phyloP scores from a whole-genome alignment of 2,329 filamentous ascomycete genomes.

The Diaporthe sp. region DNA sequence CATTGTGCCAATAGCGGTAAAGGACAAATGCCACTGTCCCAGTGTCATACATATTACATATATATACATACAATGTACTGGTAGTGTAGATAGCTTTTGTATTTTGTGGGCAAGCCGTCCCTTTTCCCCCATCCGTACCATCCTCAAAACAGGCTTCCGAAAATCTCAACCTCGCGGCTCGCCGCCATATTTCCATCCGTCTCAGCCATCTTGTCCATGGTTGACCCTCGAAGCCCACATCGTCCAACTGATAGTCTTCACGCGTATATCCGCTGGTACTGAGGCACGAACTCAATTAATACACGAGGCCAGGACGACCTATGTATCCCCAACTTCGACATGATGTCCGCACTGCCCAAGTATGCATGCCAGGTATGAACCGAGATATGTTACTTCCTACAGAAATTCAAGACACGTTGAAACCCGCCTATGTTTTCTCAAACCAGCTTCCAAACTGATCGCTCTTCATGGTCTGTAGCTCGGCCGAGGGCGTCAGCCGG shows the following conservation, averaged over 20 bases:
- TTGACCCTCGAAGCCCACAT: background rate
- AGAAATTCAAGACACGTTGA: background rate
- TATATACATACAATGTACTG: too few species aligned
- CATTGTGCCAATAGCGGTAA: too few species aligned
- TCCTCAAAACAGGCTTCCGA: too few species aligned
- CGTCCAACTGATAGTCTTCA: background rate
- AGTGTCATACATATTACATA: too few species aligned
- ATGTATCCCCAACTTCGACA: background rate
- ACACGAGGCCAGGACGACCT: background rate
- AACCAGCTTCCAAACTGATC: background rate
- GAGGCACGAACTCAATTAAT: background rate
- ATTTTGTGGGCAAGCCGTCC: too few species aligned
- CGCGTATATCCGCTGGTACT: background rate
- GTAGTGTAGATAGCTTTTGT: too few species aligned
- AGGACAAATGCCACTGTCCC: too few species aligned
- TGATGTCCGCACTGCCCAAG: background rate
- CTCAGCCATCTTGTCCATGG: too few species aligned
- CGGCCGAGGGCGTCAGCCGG: background rate
- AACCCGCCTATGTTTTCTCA: background rate
- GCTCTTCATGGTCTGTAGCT: background rate
- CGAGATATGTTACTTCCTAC: background rate
- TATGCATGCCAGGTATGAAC: background rate
- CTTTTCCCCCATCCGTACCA: too few species aligned
- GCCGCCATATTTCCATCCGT: too few species aligned
- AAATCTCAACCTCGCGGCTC: too few species aligned